Conservation (phyloP, 768 basidiomycete genomes). For the Leucogyrophana mollusca region DNA sequence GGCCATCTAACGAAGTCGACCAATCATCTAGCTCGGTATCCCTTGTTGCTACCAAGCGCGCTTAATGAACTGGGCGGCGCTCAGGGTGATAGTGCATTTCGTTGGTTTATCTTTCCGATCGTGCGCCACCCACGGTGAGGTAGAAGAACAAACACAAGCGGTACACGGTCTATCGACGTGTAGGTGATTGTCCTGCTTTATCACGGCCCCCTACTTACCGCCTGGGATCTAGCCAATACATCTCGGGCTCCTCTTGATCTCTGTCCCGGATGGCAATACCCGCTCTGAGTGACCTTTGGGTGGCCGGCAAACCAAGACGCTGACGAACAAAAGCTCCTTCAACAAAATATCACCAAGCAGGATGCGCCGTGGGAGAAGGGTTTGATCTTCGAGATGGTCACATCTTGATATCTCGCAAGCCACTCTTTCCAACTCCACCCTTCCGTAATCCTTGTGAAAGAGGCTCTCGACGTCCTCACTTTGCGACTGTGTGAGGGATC, state of each 20-base stretch:
- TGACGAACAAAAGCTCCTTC: conserved; percentile 47
- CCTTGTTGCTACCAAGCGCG: conserved; percentile 85
- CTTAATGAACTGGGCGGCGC: conserved; percentile 80
- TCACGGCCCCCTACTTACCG: not conserved
- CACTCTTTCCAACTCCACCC: too few relatives aligned
- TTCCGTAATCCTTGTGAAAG: too few relatives aligned
- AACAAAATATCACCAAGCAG: conserved; percentile 55
- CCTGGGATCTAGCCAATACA: conserved; percentile 77
- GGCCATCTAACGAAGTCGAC: conserved; percentile 98
- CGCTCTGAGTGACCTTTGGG: conserved; percentile 29
- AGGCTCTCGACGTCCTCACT: too few relatives aligned
- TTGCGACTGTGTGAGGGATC: too few relatives aligned
- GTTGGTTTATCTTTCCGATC: conserved; percentile 94
- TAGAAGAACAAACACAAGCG: conserved; percentile 92
- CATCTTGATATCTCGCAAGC: too few relatives aligned
- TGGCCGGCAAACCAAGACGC: conserved; percentile 41
- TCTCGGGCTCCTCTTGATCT: conserved; percentile 84
- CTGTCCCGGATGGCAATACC: conserved; percentile 66
- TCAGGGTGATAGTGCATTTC: conserved; percentile 80
- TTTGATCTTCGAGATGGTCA: conserved; percentile 80
- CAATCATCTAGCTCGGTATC: conserved; percentile 95
- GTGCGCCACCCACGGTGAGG: conserved; percentile 92
- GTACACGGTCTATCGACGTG: conserved; percentile 89
- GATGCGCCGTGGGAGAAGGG: conserved; percentile 79
- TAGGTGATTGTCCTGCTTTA: conserved; percentile 38